Evolutionary conservation across 768 basidiomycete species (phyloP).

Genomic region (Lactarius vividus): DNA sequence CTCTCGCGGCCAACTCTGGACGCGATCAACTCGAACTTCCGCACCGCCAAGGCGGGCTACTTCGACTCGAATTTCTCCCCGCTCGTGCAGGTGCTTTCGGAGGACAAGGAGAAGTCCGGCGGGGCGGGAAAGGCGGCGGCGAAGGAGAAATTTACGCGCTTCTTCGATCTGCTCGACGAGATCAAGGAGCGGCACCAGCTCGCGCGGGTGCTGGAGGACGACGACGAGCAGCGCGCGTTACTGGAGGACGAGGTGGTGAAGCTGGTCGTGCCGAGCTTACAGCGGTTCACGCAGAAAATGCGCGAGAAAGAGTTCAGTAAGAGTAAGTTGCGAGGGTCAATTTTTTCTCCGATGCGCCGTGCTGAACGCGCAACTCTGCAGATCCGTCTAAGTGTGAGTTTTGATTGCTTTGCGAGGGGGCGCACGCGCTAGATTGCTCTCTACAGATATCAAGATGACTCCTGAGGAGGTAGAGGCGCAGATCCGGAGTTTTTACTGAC

Average conservation of each 20-base stretch:
- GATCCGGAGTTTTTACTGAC: constrained; percentile 58
- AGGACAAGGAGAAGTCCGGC: constrained; percentile 45
- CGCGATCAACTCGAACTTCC: constrained; percentile 62
- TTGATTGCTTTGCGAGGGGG: background rate
- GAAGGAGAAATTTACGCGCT: constrained; percentile 81
- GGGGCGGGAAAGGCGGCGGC: constrained; percentile 49
- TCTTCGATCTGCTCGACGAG: constrained; percentile 80
- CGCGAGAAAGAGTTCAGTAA: constrained; percentile 83
- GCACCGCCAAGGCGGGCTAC: constrained; percentile 80
- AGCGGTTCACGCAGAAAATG: constrained; percentile 72
- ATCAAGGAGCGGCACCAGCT: constrained; percentile 71
- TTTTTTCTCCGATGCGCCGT: background rate
- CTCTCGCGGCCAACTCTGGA: constrained; percentile 64
- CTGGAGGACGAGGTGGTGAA: constrained; percentile 73
- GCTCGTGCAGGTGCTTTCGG: constrained; percentile 59
- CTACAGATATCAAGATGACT: constrained; percentile 72
- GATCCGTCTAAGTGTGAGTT: constrained; percentile 71
- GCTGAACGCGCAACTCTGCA: constrained; percentile 31
- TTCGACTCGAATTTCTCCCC: constrained; percentile 82
- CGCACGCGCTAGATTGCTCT: background rate
- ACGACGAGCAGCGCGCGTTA: constrained; percentile 53
- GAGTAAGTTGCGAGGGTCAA: constrained; percentile 46
- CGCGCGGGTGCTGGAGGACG: constrained; percentile 69
- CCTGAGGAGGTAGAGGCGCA: constrained; percentile 71
- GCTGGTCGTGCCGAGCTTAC: constrained; percentile 71